Evolutionary conservation across 148 eudicot species (phyloP).

Genomic region (Fagopyrum homotropicum): DNA sequence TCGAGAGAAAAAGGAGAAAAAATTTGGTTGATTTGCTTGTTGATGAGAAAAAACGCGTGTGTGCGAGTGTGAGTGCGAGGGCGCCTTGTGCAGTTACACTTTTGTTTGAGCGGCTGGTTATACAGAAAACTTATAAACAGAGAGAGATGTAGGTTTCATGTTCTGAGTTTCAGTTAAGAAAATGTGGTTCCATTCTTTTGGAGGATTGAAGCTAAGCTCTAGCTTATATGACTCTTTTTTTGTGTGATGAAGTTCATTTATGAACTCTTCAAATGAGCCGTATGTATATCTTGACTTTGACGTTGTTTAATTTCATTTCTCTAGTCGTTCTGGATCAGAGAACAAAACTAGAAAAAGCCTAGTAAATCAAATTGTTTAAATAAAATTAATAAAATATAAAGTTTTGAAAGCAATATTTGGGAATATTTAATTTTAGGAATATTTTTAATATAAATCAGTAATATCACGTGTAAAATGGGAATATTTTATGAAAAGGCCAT

Average conservation of each 20-base stretch:
- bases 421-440: too few species aligned
- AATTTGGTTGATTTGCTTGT: not conserved
- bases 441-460: too few species aligned
- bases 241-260: not conserved
- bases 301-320: not conserved
- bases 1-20: not conserved
- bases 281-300: not conserved
- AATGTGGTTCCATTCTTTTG: not conserved
- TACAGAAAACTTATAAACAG: not conserved
- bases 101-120: conserved; percentile 8
- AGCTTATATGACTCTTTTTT: not conserved
- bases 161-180: not conserved
- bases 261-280: not conserved
- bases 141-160: not conserved
- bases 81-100: conserved; percentile 1
- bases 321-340: too few species aligned
- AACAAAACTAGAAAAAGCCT: too few species aligned
- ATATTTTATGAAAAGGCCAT: too few species aligned
- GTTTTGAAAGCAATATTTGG: too few species aligned
- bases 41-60: not conserved
- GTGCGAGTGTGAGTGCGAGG: not conserved
- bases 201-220: conserved; percentile 13
- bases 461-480: too few species aligned
- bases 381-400: too few species aligned
- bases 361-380: too few species aligned